These are phyloP conservation scores for Aureobasidium leucospermi DNA, from an alignment of 2,329 filamentous ascomycete species.

Conservation along the genomic window DNA sequence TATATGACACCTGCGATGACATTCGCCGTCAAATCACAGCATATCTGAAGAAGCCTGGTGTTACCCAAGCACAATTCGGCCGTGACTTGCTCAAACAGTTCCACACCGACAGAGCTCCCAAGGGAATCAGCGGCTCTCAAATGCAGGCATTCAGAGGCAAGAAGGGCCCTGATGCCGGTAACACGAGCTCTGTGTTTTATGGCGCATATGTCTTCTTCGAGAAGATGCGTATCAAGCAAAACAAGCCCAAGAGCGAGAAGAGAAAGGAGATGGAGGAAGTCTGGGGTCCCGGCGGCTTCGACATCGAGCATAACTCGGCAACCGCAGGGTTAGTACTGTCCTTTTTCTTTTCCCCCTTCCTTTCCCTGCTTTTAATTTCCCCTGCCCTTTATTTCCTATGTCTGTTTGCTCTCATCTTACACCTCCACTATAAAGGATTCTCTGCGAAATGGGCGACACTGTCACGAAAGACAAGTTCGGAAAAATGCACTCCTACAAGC, in stretches of 20 bases:
- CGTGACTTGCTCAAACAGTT: slow-evolving; percentile 40
- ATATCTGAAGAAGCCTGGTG: slow-evolving; percentile 38
- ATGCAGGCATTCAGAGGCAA: slow-evolving; percentile 45
- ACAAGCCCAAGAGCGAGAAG: slow-evolving; percentile 46
- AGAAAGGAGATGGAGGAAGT: slow-evolving; percentile 45
- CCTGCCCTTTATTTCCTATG: background rate
- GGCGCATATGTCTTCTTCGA: slow-evolving; percentile 53
- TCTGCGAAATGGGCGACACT: background rate
- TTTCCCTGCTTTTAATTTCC: background rate
- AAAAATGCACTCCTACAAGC: background rate
- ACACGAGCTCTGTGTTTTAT: slow-evolving; percentile 45
- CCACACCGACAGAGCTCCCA: slow-evolving; percentile 22
- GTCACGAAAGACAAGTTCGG: background rate
- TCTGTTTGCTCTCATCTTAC: background rate
- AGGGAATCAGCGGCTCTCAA: slow-evolving; percentile 36
- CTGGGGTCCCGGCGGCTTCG: slow-evolving; percentile 20
- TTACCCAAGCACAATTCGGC: slow-evolving; percentile 47
- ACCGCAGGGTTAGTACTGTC: background rate
- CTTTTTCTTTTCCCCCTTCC: background rate
- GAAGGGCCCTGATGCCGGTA: slow-evolving; percentile 42
- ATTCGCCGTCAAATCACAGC: slow-evolving; percentile 50
- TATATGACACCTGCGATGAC: slow-evolving; percentile 53
- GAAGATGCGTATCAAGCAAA: slow-evolving; percentile 46
- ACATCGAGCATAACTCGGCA: background rate
- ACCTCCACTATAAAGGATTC: background rate